Base-by-base conservation (phyloP, 164 flowering plant genomes). In the Magnolia kwangsiensis region DNA sequence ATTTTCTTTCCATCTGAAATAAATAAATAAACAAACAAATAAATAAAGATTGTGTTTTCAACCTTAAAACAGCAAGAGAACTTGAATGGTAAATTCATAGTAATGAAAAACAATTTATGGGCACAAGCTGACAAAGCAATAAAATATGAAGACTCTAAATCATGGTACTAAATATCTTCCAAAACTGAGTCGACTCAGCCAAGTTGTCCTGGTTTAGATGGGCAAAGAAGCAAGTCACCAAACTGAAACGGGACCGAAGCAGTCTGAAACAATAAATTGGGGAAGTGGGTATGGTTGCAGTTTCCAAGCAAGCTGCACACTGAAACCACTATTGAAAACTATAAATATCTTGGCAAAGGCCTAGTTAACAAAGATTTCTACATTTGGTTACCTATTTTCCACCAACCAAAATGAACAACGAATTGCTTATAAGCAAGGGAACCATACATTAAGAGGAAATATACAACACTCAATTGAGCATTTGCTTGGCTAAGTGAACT, bases 1-100 rank as follows among this genome's bases (percentile, higher is more conserved):
- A 80, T 70, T 82, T 76, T 86, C 64, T 63, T 83, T 1, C 77
- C 83, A 76, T 86, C 95, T 91, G 85, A 75, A 81, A 51, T 50
- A 69, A 16, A 50, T 37, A 16, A 29, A 68, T 2, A 55, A 13
- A 4, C 27, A 27, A 27, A 27, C 1, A 69, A 16, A 50, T 37
- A 16, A 29, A 68, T 2, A 55, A 55, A 16, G 61, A 55, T 58
- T 0, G 45, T 55, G 61, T 16, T 55, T 55, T 10, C 61, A 16
- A 11, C 61, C 18, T 55, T 0, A 1, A 37, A 37, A 37, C 7
- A 37, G 45, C 45, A 37, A 55, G 61, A 55, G 61, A 55, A 55
- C 16, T 55, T 11, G 61, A 55, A 2, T 55, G 61, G 18, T 55
- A 55, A 55, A 11, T 8, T 55, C 16, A 9, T 10, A 16, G 4